Conservation (phyloP, 2,329 filamentous ascomycete genomes). For the Trichoderma sp. region DNA sequence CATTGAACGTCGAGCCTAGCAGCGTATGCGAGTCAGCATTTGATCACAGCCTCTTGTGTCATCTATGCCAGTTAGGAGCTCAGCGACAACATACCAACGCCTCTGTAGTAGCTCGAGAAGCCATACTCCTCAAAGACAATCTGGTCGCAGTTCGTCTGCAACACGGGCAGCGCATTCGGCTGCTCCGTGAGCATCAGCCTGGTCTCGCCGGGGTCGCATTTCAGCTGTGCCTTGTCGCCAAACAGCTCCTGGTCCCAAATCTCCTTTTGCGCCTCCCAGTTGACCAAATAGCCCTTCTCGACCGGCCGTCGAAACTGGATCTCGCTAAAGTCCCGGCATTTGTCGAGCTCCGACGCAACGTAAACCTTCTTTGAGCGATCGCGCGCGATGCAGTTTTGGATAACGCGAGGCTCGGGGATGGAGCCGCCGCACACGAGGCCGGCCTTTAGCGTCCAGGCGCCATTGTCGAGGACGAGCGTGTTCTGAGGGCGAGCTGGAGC, state of each 20-base stretch:
- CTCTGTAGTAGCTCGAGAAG: conserved; percentile 83
- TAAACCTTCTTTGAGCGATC: conserved; percentile 79
- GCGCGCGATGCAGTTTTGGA: conserved; percentile 88
- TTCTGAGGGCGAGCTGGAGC: conserved; percentile 58
- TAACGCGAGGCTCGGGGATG: conserved; percentile 63
- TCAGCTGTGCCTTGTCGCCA: conserved; percentile 65
- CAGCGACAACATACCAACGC: conserved; percentile 57
- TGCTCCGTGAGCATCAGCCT: conserved; percentile 84
- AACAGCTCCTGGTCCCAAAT: conserved; percentile 94
- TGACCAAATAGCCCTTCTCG: conserved; percentile 93
- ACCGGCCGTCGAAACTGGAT: conserved; percentile 84
- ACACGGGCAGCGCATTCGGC: conserved; percentile 75
- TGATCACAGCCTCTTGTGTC: neutral
- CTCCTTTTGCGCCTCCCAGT: conserved; percentile 94
- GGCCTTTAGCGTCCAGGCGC: conserved; percentile 87
- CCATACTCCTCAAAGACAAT: conserved; percentile 97
- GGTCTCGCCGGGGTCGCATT: conserved; percentile 79
- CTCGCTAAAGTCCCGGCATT: conserved; percentile 87
- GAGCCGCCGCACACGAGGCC: conserved; percentile 65
- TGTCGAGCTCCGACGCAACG: conserved; percentile 75
- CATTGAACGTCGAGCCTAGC: conserved; percentile 73
- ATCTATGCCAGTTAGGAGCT: neutral
- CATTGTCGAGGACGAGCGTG: conserved; percentile 92
- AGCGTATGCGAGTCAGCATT: neutral
- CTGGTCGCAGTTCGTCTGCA: conserved; percentile 92